Conservation (phyloP, 1,284 basidiomycete genomes). For the Puccinia coronata region DNA sequence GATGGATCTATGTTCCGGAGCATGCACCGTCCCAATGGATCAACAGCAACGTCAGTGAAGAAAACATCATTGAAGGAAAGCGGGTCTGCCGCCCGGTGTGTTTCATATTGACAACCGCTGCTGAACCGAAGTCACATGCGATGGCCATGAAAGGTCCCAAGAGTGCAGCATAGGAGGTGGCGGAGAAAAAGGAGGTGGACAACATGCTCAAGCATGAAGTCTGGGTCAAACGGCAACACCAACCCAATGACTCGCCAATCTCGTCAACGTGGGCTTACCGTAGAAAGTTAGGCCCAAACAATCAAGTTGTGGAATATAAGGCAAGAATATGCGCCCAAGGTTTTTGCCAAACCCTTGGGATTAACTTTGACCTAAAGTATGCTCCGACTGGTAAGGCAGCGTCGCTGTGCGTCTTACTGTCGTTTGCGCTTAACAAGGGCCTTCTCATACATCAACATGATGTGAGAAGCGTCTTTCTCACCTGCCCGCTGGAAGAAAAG, state of each 20-base stretch:
- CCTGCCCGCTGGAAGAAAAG: not conserved
- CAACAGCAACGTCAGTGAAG: no score
- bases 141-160: not conserved
- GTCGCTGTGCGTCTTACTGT: not conserved
- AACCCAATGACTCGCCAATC: not conserved
- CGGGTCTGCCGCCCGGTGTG: no score
- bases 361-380: constrained; percentile 4
- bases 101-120: no score
- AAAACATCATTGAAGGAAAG: no score
- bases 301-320: constrained; percentile 13
- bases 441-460: not conserved
- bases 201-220: not conserved
- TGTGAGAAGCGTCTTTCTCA: not conserved
- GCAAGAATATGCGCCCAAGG: constrained; percentile 23
- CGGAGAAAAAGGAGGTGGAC: not conserved
- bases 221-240: not conserved
- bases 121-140: not conserved
- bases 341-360: not conserved
- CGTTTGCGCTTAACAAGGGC: not conserved
- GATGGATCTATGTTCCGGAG: no score
- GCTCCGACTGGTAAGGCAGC: not conserved
- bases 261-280: not conserved
- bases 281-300: not conserved
- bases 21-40: no score
- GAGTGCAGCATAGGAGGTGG: not conserved